Evolutionary conservation across 306 rosid genomes (phyloP), one percentile per base, ranked within the genome.

Genomic region (Luffa acutangula): DNA sequence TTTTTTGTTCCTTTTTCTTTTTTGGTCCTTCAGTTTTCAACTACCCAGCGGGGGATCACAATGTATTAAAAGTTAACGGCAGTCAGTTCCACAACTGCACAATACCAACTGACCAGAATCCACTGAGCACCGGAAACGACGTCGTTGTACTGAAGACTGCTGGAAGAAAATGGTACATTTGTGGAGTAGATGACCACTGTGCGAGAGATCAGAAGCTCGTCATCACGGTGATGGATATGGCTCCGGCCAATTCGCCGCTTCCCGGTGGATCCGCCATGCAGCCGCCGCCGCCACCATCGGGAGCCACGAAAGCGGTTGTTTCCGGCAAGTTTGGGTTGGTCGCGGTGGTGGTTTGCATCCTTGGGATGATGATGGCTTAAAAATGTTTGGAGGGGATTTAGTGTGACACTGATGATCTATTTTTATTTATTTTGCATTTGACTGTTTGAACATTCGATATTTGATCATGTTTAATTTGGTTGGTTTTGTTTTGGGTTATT

Each of bases 341-440:
- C 13, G 60, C 31, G 2, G 9, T 67, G 82, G 37, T 70, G 8
- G 2, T 67, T 11, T 78, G 78, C 42, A 20, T 65, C 37, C 78
- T 82, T 42, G 81, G 84, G 53, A 33, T 53, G 52, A 54, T 67
- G 62, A 25, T 77, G 15, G 43, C 56, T 58, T 77, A 77, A 54
- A n/a, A 34, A 7, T 18, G 6, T 9, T 8, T 10, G 14, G 12
- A 18, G 76, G 18, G 31, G 2, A 36, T 65, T 37, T 11, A 21
- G 4, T 5, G 31, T 56, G 9, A n/a, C 42, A 25, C 31, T 25
- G 31, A 25, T 60, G 45, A 65, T 25, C 41, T 71, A 6, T 71
- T 70, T 70, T 70, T 70, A 9, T n/a, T 70, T 70, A 11, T 46
- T 46, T 46, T 72, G 41, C 58, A 20, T 46, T 46, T 72, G 53